phyloP scores from a whole-genome alignment of 805 yeast genomes.

The Pichia sporocuriosa region DNA sequence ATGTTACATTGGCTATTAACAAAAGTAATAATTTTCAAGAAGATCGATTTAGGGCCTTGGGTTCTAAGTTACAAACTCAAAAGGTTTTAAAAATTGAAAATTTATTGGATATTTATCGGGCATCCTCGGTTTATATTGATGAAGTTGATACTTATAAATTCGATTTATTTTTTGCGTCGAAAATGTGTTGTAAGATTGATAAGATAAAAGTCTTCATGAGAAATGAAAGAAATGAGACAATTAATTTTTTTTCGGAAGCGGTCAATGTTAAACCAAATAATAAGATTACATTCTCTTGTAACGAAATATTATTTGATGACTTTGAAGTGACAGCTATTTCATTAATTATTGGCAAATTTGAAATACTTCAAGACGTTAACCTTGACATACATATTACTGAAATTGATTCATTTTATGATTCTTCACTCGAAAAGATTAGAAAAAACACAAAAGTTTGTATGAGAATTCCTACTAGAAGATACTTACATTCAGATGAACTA shows the following conservation, averaged over 20 bases:
- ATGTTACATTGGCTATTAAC: constrained; percentile 29
- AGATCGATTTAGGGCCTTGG: neutral
- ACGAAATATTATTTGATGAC: constrained; percentile 18
- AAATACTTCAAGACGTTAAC: constrained; percentile 12
- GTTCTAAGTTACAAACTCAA: neutral
- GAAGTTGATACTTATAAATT: constrained; percentile 34
- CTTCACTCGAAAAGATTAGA: neutral
- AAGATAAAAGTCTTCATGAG: constrained; percentile 13
- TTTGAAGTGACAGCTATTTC: constrained; percentile 17
- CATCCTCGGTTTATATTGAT: constrained; percentile 28
- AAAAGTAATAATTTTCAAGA: constrained; percentile 15
- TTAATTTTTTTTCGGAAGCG: constrained; percentile 15
- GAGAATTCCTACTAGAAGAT: constrained; percentile 19
- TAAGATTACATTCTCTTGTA: constrained; percentile 16
- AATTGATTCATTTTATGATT: constrained; percentile 14
- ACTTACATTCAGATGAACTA: constrained; percentile 25
- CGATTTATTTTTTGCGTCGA: constrained; percentile 29
- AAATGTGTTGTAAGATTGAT: constrained; percentile 15
- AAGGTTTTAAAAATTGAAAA: constrained; percentile 4
- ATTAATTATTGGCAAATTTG: constrained; percentile 20
- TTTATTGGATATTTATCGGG: neutral
- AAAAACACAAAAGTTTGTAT: constrained; percentile 19
- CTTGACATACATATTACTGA: neutral
- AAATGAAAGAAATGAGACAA: constrained; percentile 11
- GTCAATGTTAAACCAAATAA: constrained; percentile 9